A percentile compares a stretch with the other conserved stretches of the same genome.
Evolutionary conservation across 2,329 filamentous ascomycete species (phyloP).

Genomic region (Bipolaris gigantea): DNA sequence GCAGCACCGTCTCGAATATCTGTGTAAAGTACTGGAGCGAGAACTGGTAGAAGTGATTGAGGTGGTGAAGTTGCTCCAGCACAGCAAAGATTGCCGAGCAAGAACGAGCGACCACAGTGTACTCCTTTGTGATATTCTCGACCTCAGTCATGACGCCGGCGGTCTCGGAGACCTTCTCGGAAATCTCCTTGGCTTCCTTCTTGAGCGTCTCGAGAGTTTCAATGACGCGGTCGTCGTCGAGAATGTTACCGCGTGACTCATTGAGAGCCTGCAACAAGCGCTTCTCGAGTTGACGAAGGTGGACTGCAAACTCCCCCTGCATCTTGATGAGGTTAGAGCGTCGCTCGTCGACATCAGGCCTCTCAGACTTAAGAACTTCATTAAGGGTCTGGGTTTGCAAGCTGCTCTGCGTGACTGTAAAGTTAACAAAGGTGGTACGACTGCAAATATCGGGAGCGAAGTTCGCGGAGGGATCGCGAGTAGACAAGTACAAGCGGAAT

Average conservation of each 20-base stretch:
- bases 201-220: constrained; percentile 97
- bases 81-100: constrained; percentile 98
- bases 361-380: constrained; percentile 94
- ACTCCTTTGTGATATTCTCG: constrained; percentile 91
- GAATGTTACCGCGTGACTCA: constrained; percentile 94
- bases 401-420: constrained; percentile 98
- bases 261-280: constrained; percentile 91
- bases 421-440: constrained; percentile 98
- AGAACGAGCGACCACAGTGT: constrained; percentile 87
- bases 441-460: constrained; percentile 98
- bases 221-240: constrained; percentile 97
- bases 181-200: constrained; percentile 95
- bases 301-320: constrained; percentile 99
- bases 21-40: constrained; percentile 97
- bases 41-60: constrained; percentile 99
- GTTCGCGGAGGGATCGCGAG: constrained; percentile 90
- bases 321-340: constrained; percentile 97
- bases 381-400: constrained; percentile 97
- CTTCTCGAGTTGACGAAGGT: constrained; percentile 93
- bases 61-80: constrained; percentile 92
- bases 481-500: constrained; percentile 94
- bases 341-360: constrained; percentile 94
- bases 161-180: constrained; percentile 92
- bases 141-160: constrained; percentile 98
- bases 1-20: constrained; percentile 92